Evolutionary conservation across 2,329 filamentous ascomycete genomes (phyloP), one percentile per base, ranked within the genome.

Genomic region (Cytospora paraplurivora): DNA sequence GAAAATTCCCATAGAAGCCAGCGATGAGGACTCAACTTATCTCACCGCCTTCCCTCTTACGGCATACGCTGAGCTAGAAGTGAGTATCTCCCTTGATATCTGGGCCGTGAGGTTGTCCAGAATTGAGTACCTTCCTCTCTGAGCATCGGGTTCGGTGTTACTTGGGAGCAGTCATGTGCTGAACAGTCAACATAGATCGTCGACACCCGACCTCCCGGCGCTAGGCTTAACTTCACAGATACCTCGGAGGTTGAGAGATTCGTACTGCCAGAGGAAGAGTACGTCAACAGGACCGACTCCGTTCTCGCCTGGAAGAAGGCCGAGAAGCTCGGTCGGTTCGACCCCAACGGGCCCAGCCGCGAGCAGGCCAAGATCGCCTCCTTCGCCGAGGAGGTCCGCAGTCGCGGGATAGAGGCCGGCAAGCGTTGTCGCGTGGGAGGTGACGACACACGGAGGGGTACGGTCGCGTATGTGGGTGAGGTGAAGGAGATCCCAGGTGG

Each of bases 281-380:
- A 99, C 77, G 92, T 93, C 74, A 86, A 87, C 72, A 92, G 93
- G 72, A 82, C 87, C 51, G 92, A 97, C 77, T 94, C 90, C 4
- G 95, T 99, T 15, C 85, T 97, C 32, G 91, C 93, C 7, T 98
- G 93, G 93, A 99, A 99, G 79, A 94, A 91, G 78, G 81, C 87
- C n/a, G 88, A 97, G 76, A 93, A 96, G 75, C 85, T 98, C n/a
- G 95, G 95, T 57, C 91, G 95, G 41, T 99, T 99, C 77, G 92
- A 98, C 73, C 95, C 95, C 13, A 83, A 89, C 70, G 92, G 93
- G 8, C 87, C 90, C 19, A 86, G 82, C 65, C 85, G 90, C 27
- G 88, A 93, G 73, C 82, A 91, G 73, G 85, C 91, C 67, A 91
- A 91, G 74, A 79, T 90, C 63, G 82, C 85, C 17, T 88, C 88